phyloP scores from a whole-genome alignment of 495 filamentous ascomycete species.

The Xanthoparmelia taractica region DNA sequence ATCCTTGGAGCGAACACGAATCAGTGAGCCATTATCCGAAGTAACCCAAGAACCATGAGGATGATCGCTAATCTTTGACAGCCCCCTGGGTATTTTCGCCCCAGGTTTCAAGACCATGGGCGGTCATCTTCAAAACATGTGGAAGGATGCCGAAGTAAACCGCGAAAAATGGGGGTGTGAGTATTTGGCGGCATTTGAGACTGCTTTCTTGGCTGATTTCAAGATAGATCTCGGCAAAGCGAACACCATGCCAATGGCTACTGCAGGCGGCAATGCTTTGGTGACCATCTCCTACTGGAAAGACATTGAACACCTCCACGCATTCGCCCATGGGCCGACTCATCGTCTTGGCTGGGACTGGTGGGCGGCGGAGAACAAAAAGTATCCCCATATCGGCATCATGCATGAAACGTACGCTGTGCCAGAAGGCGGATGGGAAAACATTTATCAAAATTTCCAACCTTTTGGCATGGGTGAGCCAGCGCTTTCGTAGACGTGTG shows the following conservation, averaged over 20 bases:
- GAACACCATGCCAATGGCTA: constrained; percentile 3
- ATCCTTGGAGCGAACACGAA: constrained; percentile 37
- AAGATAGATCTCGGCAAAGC: constrained; percentile 6
- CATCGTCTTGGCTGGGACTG: constrained; percentile 44
- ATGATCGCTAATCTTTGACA: constrained; percentile 6
- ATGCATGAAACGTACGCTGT: constrained; percentile 43
- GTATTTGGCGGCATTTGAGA: not conserved
- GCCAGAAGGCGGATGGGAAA: constrained; percentile 38
- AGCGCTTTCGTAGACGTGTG: not conserved
- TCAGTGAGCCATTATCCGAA: constrained; percentile 28
- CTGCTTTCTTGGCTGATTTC: not conserved
- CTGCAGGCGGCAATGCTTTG: constrained; percentile 15
- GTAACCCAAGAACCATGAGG: constrained; percentile 9
- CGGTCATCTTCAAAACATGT: constrained; percentile 29
- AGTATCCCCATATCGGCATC: constrained; percentile 39
- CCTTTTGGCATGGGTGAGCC: constrained; percentile 27
- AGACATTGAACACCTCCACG: constrained; percentile 39
- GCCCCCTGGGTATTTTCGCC: constrained; percentile 30
- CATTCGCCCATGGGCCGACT: constrained; percentile 40
- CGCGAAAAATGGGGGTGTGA: constrained; percentile 32
- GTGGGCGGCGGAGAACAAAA: constrained; percentile 33
- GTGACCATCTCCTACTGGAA: constrained; percentile 41
- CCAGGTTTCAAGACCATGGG: constrained; percentile 28
- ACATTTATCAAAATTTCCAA: constrained; percentile 35
- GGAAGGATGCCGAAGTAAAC: constrained; percentile 22